Conservation (phyloP, 208 protist genomes). For the Novymonas esmeraldas region DNA sequence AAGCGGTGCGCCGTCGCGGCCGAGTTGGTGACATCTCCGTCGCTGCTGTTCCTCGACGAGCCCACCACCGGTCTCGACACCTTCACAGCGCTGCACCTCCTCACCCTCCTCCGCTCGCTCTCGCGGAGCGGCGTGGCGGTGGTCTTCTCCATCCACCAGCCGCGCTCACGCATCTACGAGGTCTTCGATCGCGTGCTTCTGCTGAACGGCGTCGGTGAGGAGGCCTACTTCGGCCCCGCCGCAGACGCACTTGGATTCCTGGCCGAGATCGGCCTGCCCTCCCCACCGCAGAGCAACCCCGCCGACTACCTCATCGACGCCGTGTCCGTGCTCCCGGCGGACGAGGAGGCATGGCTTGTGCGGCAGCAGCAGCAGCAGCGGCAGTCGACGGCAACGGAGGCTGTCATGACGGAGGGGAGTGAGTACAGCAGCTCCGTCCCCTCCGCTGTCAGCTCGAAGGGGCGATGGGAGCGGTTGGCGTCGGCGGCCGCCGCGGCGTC, state of each 20-base stretch:
- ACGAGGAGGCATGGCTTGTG: slow-evolving; percentile 18
- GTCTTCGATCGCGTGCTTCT: slow-evolving; percentile 83
- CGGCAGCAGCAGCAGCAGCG: slow-evolving; percentile 11
- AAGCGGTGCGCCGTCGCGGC: slow-evolving; percentile 75
- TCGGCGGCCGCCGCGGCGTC: slow-evolving; percentile 8
- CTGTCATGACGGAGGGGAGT: background rate
- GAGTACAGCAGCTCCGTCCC: slow-evolving; percentile 11
- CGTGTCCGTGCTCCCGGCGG: slow-evolving; percentile 37
- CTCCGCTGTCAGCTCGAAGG: background rate
- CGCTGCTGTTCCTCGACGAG: slow-evolving; percentile 80
- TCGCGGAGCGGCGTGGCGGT: slow-evolving; percentile 46
- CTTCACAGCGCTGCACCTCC: slow-evolving; percentile 67
- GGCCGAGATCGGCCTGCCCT: slow-evolving; percentile 46
- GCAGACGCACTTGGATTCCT: slow-evolving; percentile 63
- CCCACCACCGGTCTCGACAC: slow-evolving; percentile 89
- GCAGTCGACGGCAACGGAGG: background rate
- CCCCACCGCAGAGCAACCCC: slow-evolving; percentile 57
- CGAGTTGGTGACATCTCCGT: slow-evolving; percentile 65
- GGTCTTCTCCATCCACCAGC: slow-evolving; percentile 84
- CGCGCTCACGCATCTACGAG: slow-evolving; percentile 55
- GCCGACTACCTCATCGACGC: slow-evolving; percentile 86
- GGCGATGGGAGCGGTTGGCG: slow-evolving; percentile 3
- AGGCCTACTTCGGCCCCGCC: slow-evolving; percentile 84
- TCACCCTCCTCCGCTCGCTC: slow-evolving; percentile 53
- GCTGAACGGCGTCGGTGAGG: slow-evolving; percentile 70